These are phyloP conservation scores for Blastobotrys buckinghamii DNA, from an alignment of 1,139 yeast genomes.

Conservation along the genomic window DNA sequence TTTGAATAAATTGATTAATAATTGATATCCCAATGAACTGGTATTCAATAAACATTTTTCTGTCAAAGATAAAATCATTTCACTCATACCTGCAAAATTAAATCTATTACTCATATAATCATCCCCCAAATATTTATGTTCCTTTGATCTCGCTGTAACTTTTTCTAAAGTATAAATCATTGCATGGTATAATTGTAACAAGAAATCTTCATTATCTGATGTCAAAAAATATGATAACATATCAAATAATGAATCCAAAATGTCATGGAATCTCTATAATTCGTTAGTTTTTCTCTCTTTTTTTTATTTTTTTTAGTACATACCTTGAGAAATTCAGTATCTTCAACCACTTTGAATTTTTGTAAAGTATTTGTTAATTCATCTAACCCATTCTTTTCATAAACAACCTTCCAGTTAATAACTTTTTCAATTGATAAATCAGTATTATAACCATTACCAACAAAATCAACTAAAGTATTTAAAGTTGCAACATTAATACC, in stretches of 20 bases:
- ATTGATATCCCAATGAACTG: constrained; percentile 19
- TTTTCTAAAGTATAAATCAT: constrained; percentile 28
- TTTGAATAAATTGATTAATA: constrained; percentile 22
- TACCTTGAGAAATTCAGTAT: constrained; percentile 24
- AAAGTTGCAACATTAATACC: constrained; percentile 24
- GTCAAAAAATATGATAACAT: constrained; percentile 26
- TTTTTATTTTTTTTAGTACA: background rate
- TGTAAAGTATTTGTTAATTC: constrained; percentile 30
- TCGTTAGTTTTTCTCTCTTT: constrained; percentile 3
- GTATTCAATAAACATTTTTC: constrained; percentile 20
- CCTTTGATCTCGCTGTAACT: constrained; percentile 23
- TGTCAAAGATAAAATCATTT: constrained; percentile 20
- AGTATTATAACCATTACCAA: constrained; percentile 62
- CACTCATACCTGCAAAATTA: constrained; percentile 27
- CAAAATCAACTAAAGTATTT: constrained; percentile 51
- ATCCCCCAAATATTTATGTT: constrained; percentile 24
- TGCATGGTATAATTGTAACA: constrained; percentile 26
- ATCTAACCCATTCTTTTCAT: constrained; percentile 30
- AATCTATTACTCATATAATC: constrained; percentile 26
- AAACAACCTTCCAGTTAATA: constrained; percentile 49
- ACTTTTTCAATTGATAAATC: constrained; percentile 55
- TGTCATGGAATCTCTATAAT: constrained; percentile 27
- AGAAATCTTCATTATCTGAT: constrained; percentile 23
- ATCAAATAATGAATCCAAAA: constrained; percentile 39
- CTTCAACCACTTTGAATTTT: constrained; percentile 25